These are phyloP conservation scores for Yarrowia divulgata DNA, from an alignment of 805 yeast species.

Conservation along the genomic window DNA sequence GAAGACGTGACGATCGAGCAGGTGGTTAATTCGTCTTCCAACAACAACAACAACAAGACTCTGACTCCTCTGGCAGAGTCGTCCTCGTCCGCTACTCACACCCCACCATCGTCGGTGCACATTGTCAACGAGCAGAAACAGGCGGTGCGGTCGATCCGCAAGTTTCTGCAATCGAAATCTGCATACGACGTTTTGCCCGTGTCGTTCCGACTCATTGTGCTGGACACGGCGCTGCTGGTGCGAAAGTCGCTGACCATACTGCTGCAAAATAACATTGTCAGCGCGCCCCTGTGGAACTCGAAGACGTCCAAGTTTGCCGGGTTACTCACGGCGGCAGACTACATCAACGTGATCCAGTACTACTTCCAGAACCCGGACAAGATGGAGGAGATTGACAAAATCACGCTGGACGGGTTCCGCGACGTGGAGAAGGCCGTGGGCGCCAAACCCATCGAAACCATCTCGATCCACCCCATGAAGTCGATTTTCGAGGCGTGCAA, in stretches of 20 bases:
- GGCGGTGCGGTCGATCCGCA: conserved; percentile 83
- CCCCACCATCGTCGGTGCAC: conserved; percentile 22
- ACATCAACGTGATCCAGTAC: conserved; percentile 92
- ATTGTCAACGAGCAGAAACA: conserved; percentile 62
- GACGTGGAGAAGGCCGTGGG: conserved; percentile 89
- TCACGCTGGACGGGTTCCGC: conserved; percentile 82
- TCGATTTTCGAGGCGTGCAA: conserved; percentile 91
- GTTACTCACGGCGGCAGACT: conserved; percentile 86
- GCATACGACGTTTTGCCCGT: conserved; percentile 98
- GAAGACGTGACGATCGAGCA: conserved; percentile 32
- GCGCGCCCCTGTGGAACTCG: conserved; percentile 97
- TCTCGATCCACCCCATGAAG: conserved; percentile 88
- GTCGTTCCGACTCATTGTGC: conserved; percentile 86
- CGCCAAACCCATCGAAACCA: conserved; percentile 83
- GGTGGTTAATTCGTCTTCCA: conserved; percentile 2
- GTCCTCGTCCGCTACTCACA: neutral
- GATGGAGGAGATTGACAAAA: conserved; percentile 83
- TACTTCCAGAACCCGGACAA: conserved; percentile 86
- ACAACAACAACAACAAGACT: neutral
- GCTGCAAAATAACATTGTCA: conserved; percentile 90
- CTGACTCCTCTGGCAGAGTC: conserved; percentile 19
- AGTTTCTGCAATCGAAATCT: conserved; percentile 85
- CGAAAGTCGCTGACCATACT: conserved; percentile 89
- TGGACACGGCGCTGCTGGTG: conserved; percentile 88
- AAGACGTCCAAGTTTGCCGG: conserved; percentile 92